Evolutionary conservation across 1,284 basidiomycete genomes (phyloP), one percentile per base, ranked within the genome.

Genomic region (Microbotryum scabiosae): DNA sequence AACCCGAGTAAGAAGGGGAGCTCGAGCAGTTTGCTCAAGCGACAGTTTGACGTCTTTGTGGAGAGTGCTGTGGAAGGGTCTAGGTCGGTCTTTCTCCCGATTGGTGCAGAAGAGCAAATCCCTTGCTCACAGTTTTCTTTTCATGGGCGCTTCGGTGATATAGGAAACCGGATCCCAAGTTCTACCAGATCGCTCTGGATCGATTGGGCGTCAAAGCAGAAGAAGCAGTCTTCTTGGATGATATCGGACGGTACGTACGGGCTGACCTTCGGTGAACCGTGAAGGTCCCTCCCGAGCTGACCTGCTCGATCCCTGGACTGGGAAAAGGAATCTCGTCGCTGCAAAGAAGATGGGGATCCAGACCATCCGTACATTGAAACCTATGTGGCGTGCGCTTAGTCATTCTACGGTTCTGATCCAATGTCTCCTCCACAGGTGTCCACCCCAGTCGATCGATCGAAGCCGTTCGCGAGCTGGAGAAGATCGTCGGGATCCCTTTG

Each of bases 81-180:
- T 59, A 59, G 75, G 74, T 73, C 54, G 30, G 70, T 57, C 28
- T 16, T 44, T 9, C 3, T 7, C 30, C 5, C 21, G 12, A 14
- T 32, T 46, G 16, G 45, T 12, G 23, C 51, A 5, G n/a, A 6
- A 9, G 21, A 20, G 41, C 41, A 36, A 21, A 21, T 6, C 20
- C 25, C 16, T 47, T 47, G 48, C 28, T 8, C 25, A 59, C 21
- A 9, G 56, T 32, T 14, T 20, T 4, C 18, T 45, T 26, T 28
- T 32, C 44, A n/a, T 23, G 44, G 45, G 30, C 23, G 48, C 14
- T 26, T 18, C 5, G 21, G 14, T 23, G 2, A 25, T 28, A n/a
- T 53, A 75, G 74, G 51, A 76, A 76, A 70, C 75, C 75, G 4
- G 75, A 76, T 57, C 71, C 73, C 2, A 62, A 67, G 18, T 72